Base-by-base conservation (phyloP, 495 filamentous ascomycete genomes). In the Opeltia flavorubescens region DNA sequence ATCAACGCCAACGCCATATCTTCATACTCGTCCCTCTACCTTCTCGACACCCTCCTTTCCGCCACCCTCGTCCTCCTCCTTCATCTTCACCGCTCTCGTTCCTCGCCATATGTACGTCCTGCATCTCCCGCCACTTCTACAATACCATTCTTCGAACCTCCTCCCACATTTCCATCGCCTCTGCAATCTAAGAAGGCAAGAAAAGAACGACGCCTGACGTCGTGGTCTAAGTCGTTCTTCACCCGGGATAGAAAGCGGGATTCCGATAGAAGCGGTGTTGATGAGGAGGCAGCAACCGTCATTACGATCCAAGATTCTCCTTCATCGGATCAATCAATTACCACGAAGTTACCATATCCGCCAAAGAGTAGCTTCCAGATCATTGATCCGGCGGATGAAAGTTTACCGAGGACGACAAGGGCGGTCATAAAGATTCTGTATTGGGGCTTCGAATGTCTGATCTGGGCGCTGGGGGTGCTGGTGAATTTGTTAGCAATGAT, bases 391-490 rank as follows among this genome's bases (percentile, higher is more conserved):
- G 49, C 54, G 5, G 55, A 57, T 40, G 25, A 47, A 18, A 50
- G 39, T 8, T 27, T 57, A 23, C 53, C 55, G 3, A 48, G 39
- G 23, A 42, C 50, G 27, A 58, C 55, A 21, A 44, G 55, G 34
- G 55, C 53, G 4, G 50, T 50, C 39, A 35, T 58, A 27, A 46
- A 41, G 24, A 28, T 53, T 4, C 26, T 58, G 29, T 58, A 55
- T 28, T 53, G 49, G 55, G 47, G 34, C 8, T 58, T 58, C 23
- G 50, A 53, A 20, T 50, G 50, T 26, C 4, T 51, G 23, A 49
- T 55, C 6, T 58, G 55, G 55, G 47, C 49, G 15, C 20, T 55
- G 43, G 54, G 54, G n/a, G 48, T 52, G n/a, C n/a, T 54, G 47
- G 47, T 58, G 36, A 47, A 55, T 28, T 12, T 58, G 17, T 33